These are phyloP conservation scores for Aspergillus sp. DNA, from an alignment of 2,329 filamentous ascomycete species.

Conservation along the genomic window DNA sequence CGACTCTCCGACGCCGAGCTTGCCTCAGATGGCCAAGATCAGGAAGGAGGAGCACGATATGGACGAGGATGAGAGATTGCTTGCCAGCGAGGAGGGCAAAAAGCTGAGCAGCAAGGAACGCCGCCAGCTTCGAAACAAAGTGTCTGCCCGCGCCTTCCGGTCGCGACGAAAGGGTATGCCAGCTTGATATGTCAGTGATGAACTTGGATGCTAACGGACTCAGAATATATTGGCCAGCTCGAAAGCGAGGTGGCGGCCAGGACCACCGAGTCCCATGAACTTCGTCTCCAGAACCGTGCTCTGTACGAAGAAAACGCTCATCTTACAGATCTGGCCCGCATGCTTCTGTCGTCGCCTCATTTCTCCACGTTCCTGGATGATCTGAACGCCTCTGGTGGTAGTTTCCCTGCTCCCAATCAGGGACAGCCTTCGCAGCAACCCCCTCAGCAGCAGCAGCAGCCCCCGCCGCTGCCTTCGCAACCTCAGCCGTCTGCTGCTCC, in stretches of 20 bases:
- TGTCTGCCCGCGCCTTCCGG: slow-evolving; percentile 93
- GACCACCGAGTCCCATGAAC: slow-evolving; percentile 70
- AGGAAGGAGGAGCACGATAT: slow-evolving; percentile 98
- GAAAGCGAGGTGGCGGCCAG: slow-evolving; percentile 80
- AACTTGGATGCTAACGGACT: slow-evolving; percentile 40
- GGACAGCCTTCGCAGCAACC: no score
- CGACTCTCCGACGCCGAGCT: slow-evolving; percentile 30
- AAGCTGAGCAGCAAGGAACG: slow-evolving; percentile 98
- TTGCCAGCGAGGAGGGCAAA: slow-evolving; percentile 97
- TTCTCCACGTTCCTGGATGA: slow-evolving; percentile 74
- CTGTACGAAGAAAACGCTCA: slow-evolving; percentile 80
- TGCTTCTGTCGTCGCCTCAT: slow-evolving; percentile 68
- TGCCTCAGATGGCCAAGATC: slow-evolving; percentile 60
- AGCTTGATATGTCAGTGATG: neutral
- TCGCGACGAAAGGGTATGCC: slow-evolving; percentile 90
- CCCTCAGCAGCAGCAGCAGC: slow-evolving; percentile 32
- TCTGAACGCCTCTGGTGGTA: slow-evolving; percentile 55
- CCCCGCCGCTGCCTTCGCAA: slow-evolving; percentile 30
- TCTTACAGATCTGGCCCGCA: slow-evolving; percentile 65
- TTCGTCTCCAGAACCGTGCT: slow-evolving; percentile 70
- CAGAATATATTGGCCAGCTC: slow-evolving; percentile 96
- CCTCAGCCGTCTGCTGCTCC: slow-evolving; percentile 22
- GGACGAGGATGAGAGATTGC: slow-evolving; percentile 90
- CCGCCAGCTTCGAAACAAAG: slow-evolving; percentile 95
- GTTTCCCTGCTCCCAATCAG: slow-evolving; percentile 26